Evolutionary conservation across 2,329 filamentous ascomycete genomes (phyloP).

Genomic region (Calonectria crousiana): DNA sequence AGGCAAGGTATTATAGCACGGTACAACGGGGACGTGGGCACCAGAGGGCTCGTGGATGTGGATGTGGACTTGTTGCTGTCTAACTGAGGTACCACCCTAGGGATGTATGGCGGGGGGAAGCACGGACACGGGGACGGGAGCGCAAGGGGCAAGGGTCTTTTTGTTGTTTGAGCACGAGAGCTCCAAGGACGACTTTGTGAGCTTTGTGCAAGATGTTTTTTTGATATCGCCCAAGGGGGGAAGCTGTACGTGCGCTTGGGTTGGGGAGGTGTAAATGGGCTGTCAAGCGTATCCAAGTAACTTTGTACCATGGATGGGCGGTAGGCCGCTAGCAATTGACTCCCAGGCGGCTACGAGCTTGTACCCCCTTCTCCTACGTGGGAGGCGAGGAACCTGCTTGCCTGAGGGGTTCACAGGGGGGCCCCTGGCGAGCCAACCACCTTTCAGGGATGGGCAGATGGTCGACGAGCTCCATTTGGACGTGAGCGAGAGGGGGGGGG

Average conservation of each 20-base stretch:
- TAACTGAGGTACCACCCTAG: conserved; percentile 12
- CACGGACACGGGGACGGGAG: conserved; percentile 17
- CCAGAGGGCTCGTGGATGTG: conserved; percentile 4
- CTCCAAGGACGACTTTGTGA: neutral
- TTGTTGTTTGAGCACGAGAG: neutral
- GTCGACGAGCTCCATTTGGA: neutral
- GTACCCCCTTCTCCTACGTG: conserved; percentile 4
- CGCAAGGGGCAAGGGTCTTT: conserved; percentile 1
- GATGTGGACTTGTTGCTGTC: neutral
- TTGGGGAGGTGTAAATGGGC: neutral
- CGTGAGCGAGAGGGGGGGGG: neutral
- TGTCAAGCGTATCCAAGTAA: neutral
- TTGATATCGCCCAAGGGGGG: neutral
- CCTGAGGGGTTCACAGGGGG: conserved; percentile 13
- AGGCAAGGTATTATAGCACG: conserved; percentile 8
- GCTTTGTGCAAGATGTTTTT: neutral
- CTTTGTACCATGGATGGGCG: conserved; percentile 1
- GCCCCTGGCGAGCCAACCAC: neutral
- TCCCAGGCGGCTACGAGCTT: conserved; percentile 7
- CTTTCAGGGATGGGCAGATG: conserved; percentile 4
- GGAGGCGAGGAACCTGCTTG: conserved; percentile 7
- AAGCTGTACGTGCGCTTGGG: neutral
- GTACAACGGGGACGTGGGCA: conserved; percentile 14
- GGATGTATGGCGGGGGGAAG: neutral
- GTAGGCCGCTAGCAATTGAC: conserved; percentile 4